phyloP scores from a whole-genome alignment of 345 rosid genomes.

The Rhodamnia argentea region DNA sequence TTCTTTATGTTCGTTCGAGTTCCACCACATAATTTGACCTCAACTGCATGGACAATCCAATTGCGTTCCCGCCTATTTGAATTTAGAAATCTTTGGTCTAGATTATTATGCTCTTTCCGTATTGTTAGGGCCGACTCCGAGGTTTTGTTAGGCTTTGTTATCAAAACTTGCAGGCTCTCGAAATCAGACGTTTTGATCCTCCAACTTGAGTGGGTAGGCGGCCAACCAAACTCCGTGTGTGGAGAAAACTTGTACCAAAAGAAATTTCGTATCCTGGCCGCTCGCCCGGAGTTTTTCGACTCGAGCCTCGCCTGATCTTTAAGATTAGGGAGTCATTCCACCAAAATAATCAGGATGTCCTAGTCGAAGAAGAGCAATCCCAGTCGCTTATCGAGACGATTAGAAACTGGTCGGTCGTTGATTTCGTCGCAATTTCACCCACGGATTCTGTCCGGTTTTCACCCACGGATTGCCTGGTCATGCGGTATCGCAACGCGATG shows the following conservation, averaged over 20 bases:
- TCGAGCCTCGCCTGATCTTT: too few species aligned
- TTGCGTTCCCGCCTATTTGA: neutral
- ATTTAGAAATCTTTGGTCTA: neutral
- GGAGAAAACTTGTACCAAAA: neutral
- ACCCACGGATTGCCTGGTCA: neutral
- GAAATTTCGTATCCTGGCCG: too few species aligned
- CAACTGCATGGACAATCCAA: neutral
- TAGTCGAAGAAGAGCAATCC: too few species aligned
- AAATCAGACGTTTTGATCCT: neutral
- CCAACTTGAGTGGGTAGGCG: neutral
- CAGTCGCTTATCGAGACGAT: too few species aligned
- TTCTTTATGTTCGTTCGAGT: too few species aligned
- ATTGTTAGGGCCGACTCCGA: neutral
- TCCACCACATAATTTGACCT: too few species aligned
- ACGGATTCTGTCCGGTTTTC: neutral
- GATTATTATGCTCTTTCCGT: neutral
- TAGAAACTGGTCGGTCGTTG: neutral
- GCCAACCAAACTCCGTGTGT: neutral
- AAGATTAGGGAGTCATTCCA: too few species aligned
- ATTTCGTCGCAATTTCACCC: neutral
- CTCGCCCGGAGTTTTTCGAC: too few species aligned
- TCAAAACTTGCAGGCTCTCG: fast-evolving
- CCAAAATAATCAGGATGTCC: too few species aligned
- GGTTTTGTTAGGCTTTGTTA: neutral
- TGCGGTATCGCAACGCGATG: neutral